These are phyloP conservation scores for Talinum fruticosum DNA, from an alignment of 148 eudicot species.

Conservation along the genomic window DNA sequence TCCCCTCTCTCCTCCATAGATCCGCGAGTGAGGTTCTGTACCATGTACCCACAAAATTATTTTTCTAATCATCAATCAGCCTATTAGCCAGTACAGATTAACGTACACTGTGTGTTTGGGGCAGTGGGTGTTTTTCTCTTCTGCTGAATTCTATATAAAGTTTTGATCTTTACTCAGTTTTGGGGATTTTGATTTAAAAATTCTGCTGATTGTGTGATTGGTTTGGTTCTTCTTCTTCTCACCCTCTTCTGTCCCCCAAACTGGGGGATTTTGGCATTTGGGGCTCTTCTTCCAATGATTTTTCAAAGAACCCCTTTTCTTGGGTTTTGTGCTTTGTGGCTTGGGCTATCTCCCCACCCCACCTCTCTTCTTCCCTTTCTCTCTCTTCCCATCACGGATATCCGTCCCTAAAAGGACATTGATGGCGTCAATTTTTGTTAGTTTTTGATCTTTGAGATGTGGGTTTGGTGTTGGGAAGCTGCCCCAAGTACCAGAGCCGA, in stretches of 20 bases:
- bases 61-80: constrained; percentile 27
- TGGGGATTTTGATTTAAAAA: constrained; percentile 6
- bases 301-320: constrained; percentile 31
- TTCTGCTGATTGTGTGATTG: constrained; percentile 20
- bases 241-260: constrained; percentile 22
- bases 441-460: constrained; percentile 30
- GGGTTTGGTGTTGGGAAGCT: constrained; percentile 22
- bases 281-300: constrained; percentile 34
- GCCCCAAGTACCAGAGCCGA: constrained; percentile 13
- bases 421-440: constrained; percentile 14
- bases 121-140: neutral
- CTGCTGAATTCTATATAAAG: constrained; percentile 22
- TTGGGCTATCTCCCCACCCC: constrained; percentile 15
- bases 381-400: neutral
- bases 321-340: constrained; percentile 34
- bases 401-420: neutral
- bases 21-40: constrained; percentile 25
- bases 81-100: neutral
- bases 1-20: constrained; percentile 31
- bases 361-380: constrained; percentile 2
- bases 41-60: constrained; percentile 13
- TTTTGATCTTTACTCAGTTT: constrained; percentile 17
- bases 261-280: constrained; percentile 26
- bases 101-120: neutral
- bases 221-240: constrained; percentile 8